phyloP scores from a whole-genome alignment of 208 protist genomes.

The Trypanosoma avium region DNA sequence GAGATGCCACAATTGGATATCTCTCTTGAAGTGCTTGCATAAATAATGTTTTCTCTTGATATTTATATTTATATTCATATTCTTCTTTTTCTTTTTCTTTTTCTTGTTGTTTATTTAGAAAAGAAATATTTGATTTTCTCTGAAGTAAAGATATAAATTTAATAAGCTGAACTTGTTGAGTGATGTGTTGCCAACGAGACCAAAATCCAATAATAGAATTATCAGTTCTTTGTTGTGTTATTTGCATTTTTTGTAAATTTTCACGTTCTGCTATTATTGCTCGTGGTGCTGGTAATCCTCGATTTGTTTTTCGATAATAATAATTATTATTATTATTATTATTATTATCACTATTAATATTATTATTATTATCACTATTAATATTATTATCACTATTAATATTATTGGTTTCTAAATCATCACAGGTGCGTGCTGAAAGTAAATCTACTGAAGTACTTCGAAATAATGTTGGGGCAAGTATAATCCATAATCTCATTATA shows the following conservation, averaged over 20 bases:
- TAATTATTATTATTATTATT: too few relatives aligned
- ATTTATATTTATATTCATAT: too few relatives aligned
- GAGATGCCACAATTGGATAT: constrained; percentile 5
- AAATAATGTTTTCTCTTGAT: constrained; percentile 21
- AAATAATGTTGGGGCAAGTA: constrained; percentile 52
- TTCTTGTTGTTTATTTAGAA: too few relatives aligned
- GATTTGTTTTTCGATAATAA: too few relatives aligned
- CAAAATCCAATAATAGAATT: constrained; percentile 13
- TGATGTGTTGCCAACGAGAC: constrained; percentile 14
- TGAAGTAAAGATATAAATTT: too few relatives aligned
- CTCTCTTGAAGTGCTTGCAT: constrained; percentile 9
- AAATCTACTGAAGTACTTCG: constrained; percentile 38
- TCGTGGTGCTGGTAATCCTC: constrained; percentile 7
- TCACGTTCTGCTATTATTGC: not conserved
- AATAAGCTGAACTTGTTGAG: too few relatives aligned
- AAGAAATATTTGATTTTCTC: too few relatives aligned
- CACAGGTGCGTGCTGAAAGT: not conserved
- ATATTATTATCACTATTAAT: not conserved
- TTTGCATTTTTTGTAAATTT: constrained; percentile 2
- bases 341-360: not conserved
- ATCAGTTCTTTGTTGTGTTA: constrained; percentile 1
- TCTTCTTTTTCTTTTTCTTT: too few relatives aligned
- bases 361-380: not conserved
- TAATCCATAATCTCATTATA: constrained; percentile 56
- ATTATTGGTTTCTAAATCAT: not conserved